Conservation (phyloP, 805 yeast species). For the Metschnikowia dekortorum region DNA sequence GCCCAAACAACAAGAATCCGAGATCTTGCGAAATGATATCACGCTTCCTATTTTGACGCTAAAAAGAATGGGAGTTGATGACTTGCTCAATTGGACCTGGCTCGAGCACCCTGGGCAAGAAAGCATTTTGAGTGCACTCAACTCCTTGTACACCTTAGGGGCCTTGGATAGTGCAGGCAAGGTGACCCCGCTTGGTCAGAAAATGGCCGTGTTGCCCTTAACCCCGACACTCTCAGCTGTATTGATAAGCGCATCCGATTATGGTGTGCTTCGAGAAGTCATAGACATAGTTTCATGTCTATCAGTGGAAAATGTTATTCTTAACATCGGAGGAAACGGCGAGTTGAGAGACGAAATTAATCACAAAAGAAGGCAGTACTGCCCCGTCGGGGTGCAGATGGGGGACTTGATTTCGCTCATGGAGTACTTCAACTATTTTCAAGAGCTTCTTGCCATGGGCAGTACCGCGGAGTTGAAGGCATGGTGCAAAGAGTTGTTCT, state of each 20-base stretch:
- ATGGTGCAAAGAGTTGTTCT: constrained; percentile 80
- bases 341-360: constrained; percentile 83
- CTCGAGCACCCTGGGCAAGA: constrained; percentile 83
- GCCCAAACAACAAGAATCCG: constrained; percentile 85
- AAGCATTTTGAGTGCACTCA: constrained; percentile 69
- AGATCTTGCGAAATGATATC: constrained; percentile 81
- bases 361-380: constrained; percentile 62
- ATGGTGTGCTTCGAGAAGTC: constrained; percentile 57
- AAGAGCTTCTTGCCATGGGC: constrained; percentile 22
- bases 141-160: constrained; percentile 69
- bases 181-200: constrained; percentile 73
- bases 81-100: constrained; percentile 88
- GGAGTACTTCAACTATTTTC: constrained; percentile 62
- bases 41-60: constrained; percentile 79
- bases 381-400: constrained; percentile 63
- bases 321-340: constrained; percentile 63
- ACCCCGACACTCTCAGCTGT: constrained; percentile 92
- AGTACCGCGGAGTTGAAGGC: constrained; percentile 53
- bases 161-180: constrained; percentile 76
- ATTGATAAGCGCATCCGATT: constrained; percentile 62
- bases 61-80: constrained; percentile 77
- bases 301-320: constrained; percentile 82
- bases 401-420: constrained; percentile 85
- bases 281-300: constrained; percentile 89
- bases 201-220: constrained; percentile 85